A percentile compares a stretch with the other conserved stretches of the same genome.
These are phyloP conservation scores for Microbotryum saponariae DNA, from an alignment of 1,284 basidiomycete genomes.

Conservation along the genomic window DNA sequence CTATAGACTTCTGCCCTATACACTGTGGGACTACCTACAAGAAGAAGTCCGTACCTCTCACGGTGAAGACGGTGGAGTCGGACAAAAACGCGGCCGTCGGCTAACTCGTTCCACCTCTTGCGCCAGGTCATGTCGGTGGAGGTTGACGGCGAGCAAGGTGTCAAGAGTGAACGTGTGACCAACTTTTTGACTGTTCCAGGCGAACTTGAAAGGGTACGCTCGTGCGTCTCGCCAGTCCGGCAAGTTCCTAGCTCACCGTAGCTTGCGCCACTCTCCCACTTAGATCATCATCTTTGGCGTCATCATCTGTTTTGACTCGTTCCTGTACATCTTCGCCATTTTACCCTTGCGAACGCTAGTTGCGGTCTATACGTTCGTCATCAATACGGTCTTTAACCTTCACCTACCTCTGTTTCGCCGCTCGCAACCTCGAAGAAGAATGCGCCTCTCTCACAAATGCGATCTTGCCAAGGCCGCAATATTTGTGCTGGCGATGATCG, in stretches of 20 bases:
- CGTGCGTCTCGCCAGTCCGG: background rate
- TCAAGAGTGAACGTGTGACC: slow-evolving; percentile 95
- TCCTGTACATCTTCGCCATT: slow-evolving; percentile 96
- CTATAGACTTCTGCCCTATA: slow-evolving; percentile 50
- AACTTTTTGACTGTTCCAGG: slow-evolving; percentile 92
- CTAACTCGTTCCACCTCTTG: background rate
- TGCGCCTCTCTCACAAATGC: slow-evolving; percentile 82
- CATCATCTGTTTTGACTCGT: slow-evolving; percentile 89
- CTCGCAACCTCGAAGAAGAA: slow-evolving; percentile 29
- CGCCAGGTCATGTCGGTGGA: slow-evolving; percentile 72
- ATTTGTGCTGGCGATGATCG: slow-evolving; percentile 63
- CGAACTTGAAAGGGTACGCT: slow-evolving; percentile 79
- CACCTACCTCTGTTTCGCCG: background rate
- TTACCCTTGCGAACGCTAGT: slow-evolving; percentile 67
- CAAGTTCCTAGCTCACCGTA: background rate
- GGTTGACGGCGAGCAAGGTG: slow-evolving; percentile 83
- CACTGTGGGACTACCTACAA: slow-evolving; percentile 83
- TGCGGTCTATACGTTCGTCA: slow-evolving; percentile 48
- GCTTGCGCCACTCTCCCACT: background rate
- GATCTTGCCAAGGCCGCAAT: slow-evolving; percentile 77
- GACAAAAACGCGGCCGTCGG: background rate
- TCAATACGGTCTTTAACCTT: slow-evolving; percentile 41
- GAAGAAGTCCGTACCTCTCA: slow-evolving; percentile 45
- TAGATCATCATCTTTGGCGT: slow-evolving; percentile 90
- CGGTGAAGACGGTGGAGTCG: too few species aligned